A percentile compares a stretch with the other conserved stretches of the same genome.
These are phyloP conservation scores for Mycena amicta DNA, from an alignment of 768 basidiomycete genomes.

Conservation along the genomic window DNA sequence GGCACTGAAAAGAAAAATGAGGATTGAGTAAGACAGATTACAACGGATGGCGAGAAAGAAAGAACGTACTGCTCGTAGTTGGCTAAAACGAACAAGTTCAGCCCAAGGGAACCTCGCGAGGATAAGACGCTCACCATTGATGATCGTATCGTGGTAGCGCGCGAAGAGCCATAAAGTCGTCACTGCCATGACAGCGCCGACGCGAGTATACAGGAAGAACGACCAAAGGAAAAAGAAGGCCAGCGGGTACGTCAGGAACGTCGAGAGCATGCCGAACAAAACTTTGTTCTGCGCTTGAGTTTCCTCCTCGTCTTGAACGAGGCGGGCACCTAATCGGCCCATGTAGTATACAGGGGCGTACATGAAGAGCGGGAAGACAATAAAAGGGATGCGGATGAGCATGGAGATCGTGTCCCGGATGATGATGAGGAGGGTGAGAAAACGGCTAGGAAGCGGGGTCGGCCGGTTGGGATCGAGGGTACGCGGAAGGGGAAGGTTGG, in stretches of 20 bases:
- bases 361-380: constrained; percentile 81
- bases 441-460: constrained; percentile 79
- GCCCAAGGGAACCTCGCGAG: constrained; percentile 9
- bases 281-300: constrained; percentile 98
- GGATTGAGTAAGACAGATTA: constrained; percentile 6
- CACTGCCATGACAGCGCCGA: constrained; percentile 74
- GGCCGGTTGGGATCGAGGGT: constrained; percentile 78
- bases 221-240: constrained; percentile 88
- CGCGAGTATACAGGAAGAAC: constrained; percentile 70
- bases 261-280: constrained; percentile 77
- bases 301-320: constrained; percentile 88
- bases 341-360: constrained; percentile 87
- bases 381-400: constrained; percentile 82
- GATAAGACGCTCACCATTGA: constrained; percentile 68
- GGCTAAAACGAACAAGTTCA: constrained; percentile 38
- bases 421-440: constrained; percentile 78
- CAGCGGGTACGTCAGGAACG: constrained; percentile 77
- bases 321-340: constrained; percentile 69
- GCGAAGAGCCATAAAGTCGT: constrained; percentile 75
- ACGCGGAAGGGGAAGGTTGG: constrained; percentile 81
- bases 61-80: constrained; percentile 75
- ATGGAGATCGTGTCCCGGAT: constrained; percentile 75
- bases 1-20: constrained; percentile 52
- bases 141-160: constrained; percentile 81
- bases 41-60: too few relatives aligned